A percentile compares a stretch with the other conserved stretches of the same genome.
Evolutionary conservation across 495 filamentous ascomycete species (phyloP).

Genomic region (Tricharina praecox): DNA sequence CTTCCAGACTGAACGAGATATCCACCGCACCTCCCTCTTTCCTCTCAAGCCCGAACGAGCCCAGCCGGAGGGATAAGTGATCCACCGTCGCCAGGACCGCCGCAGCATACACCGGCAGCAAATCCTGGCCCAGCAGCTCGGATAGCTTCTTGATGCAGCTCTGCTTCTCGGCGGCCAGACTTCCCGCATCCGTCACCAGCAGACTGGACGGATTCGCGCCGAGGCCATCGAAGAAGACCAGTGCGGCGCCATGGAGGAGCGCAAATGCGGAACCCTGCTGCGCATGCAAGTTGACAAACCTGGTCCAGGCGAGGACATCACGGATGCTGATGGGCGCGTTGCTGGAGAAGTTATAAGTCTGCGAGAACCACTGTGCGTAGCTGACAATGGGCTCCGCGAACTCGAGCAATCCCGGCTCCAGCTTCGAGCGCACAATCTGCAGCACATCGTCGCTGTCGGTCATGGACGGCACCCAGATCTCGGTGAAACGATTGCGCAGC

Average conservation of each 20-base stretch:
- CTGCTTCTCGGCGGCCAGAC: constrained; percentile 40
- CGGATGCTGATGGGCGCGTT: constrained; percentile 61
- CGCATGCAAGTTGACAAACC: constrained; percentile 60
- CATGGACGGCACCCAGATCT: constrained; percentile 87
- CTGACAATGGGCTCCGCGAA: constrained; percentile 53
- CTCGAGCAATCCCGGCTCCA: constrained; percentile 33
- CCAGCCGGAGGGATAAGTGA: constrained; percentile 40
- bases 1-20: constrained; percentile 56
- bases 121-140: constrained; percentile 45
- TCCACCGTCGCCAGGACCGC: constrained; percentile 32
- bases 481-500: constrained; percentile 88
- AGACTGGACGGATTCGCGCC: constrained; percentile 85
- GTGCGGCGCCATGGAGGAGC: constrained; percentile 73
- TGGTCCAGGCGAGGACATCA: constrained; percentile 83
- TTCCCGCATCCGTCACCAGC: constrained; percentile 42
- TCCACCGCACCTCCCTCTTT: constrained; percentile 34
- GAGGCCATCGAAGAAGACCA: constrained; percentile 88
- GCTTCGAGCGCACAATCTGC: constrained; percentile 66
- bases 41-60: constrained; percentile 52
- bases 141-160: constrained; percentile 57
- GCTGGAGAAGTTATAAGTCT: constrained; percentile 35
- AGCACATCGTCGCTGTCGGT: constrained; percentile 70
- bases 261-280: constrained; percentile 37
- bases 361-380: constrained; percentile 85
- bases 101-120: constrained; percentile 41